Evolutionary conservation across 805 yeast genomes (phyloP), one percentile per base, ranked within the genome.

Genomic region (Wickerhamomyces chambardii): DNA sequence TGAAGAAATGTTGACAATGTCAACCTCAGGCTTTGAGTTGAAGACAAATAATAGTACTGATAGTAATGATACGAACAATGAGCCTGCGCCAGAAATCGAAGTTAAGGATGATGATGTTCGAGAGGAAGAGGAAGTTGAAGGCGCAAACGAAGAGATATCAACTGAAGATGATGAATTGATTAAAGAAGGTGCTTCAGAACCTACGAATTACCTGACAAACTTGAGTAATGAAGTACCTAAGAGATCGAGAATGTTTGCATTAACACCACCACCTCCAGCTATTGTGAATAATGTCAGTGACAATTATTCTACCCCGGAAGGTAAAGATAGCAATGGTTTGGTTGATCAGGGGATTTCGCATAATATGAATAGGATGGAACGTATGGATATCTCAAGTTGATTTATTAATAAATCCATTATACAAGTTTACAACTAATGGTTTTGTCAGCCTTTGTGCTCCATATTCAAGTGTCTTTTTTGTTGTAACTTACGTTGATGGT

Each of bases 261-360:
- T 44, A 30, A 44, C 47, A 9, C 44, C 47, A 11, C 47, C 47
- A 7, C 43, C 41, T 14, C 30, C 36, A 6, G 16, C 28, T n/a
- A 15, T 6, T 3, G 15, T 18, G 10, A 34, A 34, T 21, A 32
- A 33, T 28, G 33, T 14, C 10, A 31, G 28, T 5, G 22, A 19
- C 10, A 21, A 30, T 5, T 31, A 41, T 19, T 29, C 21, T 10
- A 14, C 14, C 2, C 19, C 31, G 6, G 19, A 36, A 24, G 39
- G 31, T 9, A 29, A 35, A n/a, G 37, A 39, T 12, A 38, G 33
- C 3, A 22, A 28, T 6, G 3, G 30, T 12, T 26, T 15, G 3
- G 15, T 19, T 15, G 19, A 17, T 10, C 11, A 32, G 14, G 27
- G 10, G 10, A 8, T 10, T 21, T 7, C 24, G 10, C 7, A 21